Percentiles rank a stretch among this genome's conserved stretches.
Conservation (phyloP, 768 basidiomycete species). For the Ramaria sp. region DNA sequence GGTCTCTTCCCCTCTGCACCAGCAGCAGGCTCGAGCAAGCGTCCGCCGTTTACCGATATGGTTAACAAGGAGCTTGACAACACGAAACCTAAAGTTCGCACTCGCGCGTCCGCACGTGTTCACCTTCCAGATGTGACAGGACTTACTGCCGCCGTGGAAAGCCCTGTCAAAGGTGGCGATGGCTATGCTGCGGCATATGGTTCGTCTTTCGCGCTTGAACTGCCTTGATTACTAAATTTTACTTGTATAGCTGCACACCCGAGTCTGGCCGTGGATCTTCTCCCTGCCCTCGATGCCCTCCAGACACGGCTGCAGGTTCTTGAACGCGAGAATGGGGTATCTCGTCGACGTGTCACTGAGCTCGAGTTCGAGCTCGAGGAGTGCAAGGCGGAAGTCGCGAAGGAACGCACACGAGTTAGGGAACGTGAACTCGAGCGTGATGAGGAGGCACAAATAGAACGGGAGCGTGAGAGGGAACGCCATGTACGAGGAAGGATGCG, state of each 20-base stretch:
- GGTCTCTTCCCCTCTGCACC: background rate
- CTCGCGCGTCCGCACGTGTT: constrained; percentile 27
- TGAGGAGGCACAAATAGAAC: constrained; percentile 20
- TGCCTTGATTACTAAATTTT: background rate
- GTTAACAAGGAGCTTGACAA: constrained; percentile 11
- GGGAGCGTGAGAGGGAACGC: constrained; percentile 18
- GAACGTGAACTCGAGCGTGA: constrained; percentile 42
- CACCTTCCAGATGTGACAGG: constrained; percentile 80
- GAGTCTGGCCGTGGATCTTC: constrained; percentile 39
- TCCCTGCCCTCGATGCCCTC: constrained; percentile 49
- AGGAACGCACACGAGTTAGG: constrained; percentile 54
- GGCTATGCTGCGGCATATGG: constrained; percentile 54
- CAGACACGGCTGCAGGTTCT: constrained; percentile 62
- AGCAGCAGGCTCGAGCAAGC: constrained; percentile 11
- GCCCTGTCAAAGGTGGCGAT: constrained; percentile 49
- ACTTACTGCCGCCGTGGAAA: constrained; percentile 65
- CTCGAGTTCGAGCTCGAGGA: constrained; percentile 80
- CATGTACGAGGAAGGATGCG: constrained; percentile 28
- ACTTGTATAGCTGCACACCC: background rate
- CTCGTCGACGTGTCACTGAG: constrained; percentile 73
- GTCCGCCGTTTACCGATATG: constrained; percentile 31
- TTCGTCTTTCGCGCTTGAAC: constrained; percentile 18
- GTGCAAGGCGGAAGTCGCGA: constrained; percentile 67
- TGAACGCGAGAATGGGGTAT: constrained; percentile 74
- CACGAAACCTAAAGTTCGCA: background rate